Evolutionary conservation across 371 early-diverging fungal genomes (phyloP).

Genomic region (Rhizopus arrhizus): DNA sequence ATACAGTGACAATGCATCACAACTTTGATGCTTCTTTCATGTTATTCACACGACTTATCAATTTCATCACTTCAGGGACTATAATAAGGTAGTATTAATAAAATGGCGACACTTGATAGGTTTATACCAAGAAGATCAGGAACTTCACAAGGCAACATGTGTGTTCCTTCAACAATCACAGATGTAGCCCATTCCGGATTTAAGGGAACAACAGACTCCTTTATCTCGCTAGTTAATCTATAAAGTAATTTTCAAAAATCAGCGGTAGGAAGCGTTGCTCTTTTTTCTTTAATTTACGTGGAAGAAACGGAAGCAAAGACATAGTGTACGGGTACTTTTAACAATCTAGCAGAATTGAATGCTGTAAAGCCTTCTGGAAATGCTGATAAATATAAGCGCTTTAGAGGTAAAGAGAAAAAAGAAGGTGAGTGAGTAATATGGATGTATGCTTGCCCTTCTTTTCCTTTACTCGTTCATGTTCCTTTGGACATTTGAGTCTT

Average conservation of each 20-base stretch:
- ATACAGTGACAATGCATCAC: no score
- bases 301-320: constrained; percentile 20
- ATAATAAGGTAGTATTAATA: neutral
- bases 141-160: constrained; percentile 39
- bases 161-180: constrained; percentile 33
- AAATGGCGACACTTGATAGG: constrained; percentile 8
- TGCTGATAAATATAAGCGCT: constrained; percentile 29
- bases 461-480: constrained; percentile 43
- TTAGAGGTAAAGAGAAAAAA: neutral
- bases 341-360: neutral
- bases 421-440: neutral
- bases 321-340: constrained; percentile 25
- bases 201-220: neutral
- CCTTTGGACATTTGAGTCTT: constrained; percentile 40
- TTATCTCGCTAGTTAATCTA: constrained; percentile 17
- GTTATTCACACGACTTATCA: constrained; percentile 11
- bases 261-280: no score
- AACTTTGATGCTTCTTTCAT: no score
- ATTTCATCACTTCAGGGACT: constrained; percentile 24
- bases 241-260: neutral
- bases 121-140: constrained; percentile 33
- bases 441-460: no score
- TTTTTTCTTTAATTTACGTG: constrained; percentile 21
- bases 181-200: constrained; percentile 17
- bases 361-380: constrained; percentile 20